Conservation (phyloP, 768 basidiomycete species). For the Peribolospora kevripleyi region DNA sequence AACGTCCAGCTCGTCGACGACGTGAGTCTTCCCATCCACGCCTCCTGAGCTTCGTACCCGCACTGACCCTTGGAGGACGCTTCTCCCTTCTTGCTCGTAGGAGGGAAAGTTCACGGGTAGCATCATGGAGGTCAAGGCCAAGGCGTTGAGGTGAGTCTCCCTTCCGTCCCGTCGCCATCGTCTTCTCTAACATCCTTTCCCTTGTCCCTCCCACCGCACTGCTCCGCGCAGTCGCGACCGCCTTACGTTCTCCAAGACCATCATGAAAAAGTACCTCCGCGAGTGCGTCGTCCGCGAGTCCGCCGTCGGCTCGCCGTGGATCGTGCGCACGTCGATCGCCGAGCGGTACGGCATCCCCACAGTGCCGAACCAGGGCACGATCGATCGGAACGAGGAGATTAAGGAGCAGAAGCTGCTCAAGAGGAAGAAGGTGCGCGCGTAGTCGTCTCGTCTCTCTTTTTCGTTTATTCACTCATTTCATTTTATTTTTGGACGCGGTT, state of each 20-base stretch:
- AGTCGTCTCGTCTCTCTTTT: too few relatives aligned
- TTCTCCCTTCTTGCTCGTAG: not conserved
- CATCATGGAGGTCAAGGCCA: slow-evolving; percentile 55
- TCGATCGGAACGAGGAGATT: slow-evolving; percentile 48
- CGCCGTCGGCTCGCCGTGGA: slow-evolving; percentile 85
- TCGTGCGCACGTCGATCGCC: slow-evolving; percentile 65
- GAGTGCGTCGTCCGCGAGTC: slow-evolving; percentile 85
- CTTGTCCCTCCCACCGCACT: slow-evolving; percentile 1
- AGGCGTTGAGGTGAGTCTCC: slow-evolving; percentile 45
- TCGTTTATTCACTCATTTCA: too few relatives aligned
- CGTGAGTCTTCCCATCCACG: too few relatives aligned
- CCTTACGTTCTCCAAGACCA: slow-evolving; percentile 84
- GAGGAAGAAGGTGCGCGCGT: slow-evolving; percentile 40
- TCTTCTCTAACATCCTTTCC: not conserved
- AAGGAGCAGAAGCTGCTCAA: slow-evolving; percentile 80
- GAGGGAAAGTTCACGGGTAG: slow-evolving; percentile 5
- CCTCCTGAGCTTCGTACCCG: too few relatives aligned
- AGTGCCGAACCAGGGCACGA: slow-evolving; percentile 63
- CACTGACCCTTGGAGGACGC: too few relatives aligned
- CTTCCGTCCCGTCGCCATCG: not conserved
- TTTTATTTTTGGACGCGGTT: too few relatives aligned
- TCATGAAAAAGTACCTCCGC: slow-evolving; percentile 81
- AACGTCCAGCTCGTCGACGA: slow-evolving; percentile 47
- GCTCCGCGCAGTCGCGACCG: slow-evolving; percentile 53
- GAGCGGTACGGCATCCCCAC: slow-evolving; percentile 60